phyloP scores from a whole-genome alignment of 345 rosid species.

The Moringa oleifera region DNA sequence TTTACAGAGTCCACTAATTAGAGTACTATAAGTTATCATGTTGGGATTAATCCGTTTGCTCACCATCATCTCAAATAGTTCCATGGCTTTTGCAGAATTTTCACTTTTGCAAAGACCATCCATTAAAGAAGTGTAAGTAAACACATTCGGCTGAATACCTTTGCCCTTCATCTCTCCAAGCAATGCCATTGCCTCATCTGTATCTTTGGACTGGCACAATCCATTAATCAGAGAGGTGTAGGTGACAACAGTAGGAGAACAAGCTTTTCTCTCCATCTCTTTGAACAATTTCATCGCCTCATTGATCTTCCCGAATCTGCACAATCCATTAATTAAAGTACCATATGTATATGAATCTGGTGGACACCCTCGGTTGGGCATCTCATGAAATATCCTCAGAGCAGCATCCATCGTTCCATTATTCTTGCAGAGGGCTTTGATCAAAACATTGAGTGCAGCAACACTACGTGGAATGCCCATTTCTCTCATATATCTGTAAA shows the following conservation, averaged over 20 bases:
- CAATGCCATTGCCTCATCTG: slow-evolving; percentile 57
- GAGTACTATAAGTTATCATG: slow-evolving; percentile 55
- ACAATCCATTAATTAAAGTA: slow-evolving; percentile 79
- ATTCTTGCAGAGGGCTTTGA: slow-evolving; percentile 80
- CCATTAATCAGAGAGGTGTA: slow-evolving; percentile 72
- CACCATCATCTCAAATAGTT: slow-evolving; percentile 61
- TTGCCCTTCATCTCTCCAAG: slow-evolving; percentile 67
- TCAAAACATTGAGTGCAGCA: slow-evolving; percentile 74
- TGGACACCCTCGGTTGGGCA: slow-evolving; percentile 59
- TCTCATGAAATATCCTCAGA: slow-evolving; percentile 64
- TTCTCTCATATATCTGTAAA: slow-evolving; percentile 66
- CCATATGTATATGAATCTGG: slow-evolving; percentile 93
- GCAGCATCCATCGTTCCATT: slow-evolving; percentile 61
- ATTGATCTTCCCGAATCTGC: slow-evolving; percentile 48
- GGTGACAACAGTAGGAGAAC: slow-evolving; percentile 79
- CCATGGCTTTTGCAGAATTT: slow-evolving; percentile 49
- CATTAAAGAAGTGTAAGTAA: slow-evolving; percentile 79
- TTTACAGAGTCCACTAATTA: slow-evolving; percentile 72
- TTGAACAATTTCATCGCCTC: slow-evolving; percentile 67
- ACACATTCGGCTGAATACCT: slow-evolving; percentile 77
- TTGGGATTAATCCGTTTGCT: slow-evolving; percentile 55
- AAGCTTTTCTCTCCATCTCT: slow-evolving; percentile 71
- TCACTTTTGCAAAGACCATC: slow-evolving; percentile 79
- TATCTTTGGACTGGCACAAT: slow-evolving; percentile 50
- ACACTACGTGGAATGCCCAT: slow-evolving; percentile 53